A percentile compares a stretch with the other conserved stretches of the same genome.
Evolutionary conservation across 352 stramenopile genomes (phyloP).

Genomic region (Globisporangium ultimum): DNA sequence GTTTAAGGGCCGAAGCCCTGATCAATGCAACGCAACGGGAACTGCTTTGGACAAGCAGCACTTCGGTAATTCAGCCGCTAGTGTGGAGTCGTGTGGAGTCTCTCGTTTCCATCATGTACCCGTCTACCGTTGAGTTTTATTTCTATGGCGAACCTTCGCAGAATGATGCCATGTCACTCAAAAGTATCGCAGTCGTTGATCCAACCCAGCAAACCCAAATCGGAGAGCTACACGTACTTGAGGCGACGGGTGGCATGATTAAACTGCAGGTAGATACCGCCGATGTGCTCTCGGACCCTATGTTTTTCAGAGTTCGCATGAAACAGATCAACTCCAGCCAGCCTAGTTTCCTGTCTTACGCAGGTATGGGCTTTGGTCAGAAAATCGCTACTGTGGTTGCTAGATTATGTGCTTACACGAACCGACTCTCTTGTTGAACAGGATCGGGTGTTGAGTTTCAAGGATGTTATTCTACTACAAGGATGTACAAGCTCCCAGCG

Average conservation of each 20-base stretch:
- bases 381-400: too few relatives aligned
- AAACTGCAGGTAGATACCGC: slow-evolving; percentile 15
- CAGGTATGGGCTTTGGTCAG: slow-evolving; percentile 24
- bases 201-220: slow-evolving; percentile 6
- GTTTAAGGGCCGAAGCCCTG: slow-evolving; percentile 27
- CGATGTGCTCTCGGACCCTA: slow-evolving; percentile 4
- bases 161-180: slow-evolving; percentile 36
- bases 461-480: slow-evolving; percentile 24
- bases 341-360: slow-evolving; percentile 17
- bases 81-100: slow-evolving; percentile 29
- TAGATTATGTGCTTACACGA: slow-evolving; percentile 2
- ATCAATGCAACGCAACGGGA: slow-evolving; percentile 21
- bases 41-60: slow-evolving; percentile 35
- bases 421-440: slow-evolving; percentile 6
- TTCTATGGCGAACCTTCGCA: slow-evolving; percentile 26
- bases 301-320: slow-evolving; percentile 39
- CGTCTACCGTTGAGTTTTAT: slow-evolving; percentile 22
- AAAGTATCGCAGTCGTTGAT: slow-evolving; percentile 26
- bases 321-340: slow-evolving; percentile 5
- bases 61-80: slow-evolving; percentile 1
- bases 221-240: slow-evolving; percentile 20
- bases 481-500: slow-evolving; percentile 21
- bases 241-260: slow-evolving; percentile 45
- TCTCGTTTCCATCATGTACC: slow-evolving; percentile 18
- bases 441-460: slow-evolving; percentile 28